Base-by-base conservation (phyloP, 805 yeast species). In the Kodamaea fukazawae region DNA sequence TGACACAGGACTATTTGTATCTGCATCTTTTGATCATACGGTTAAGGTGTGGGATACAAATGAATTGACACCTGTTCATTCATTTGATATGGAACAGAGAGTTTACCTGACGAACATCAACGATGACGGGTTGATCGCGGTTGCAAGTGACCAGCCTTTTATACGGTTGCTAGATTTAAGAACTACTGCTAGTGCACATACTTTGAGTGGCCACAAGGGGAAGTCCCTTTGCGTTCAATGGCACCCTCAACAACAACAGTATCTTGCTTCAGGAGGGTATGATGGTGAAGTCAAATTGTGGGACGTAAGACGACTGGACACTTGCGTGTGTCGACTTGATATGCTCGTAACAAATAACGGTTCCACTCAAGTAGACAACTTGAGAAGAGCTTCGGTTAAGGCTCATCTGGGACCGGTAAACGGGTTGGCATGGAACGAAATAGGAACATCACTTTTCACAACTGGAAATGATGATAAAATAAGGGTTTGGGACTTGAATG, bases 11-110 rank as follows among this genome's bases (percentile, higher is more conserved):
- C 72, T 90, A 81, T 89, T 88, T 63, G 71, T 88, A 13, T 75
- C 88, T 2, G 79, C 88, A 1, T 86, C 96, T 0, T 87, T 80
- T 57, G 97, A 90, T 58, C 78, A 76, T 42, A 75, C 79, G 0
- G 75, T 89, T 15, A 84, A 81, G 46, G 70, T 88, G 1, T 90
- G 95, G 95, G 96, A 88, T 55, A 74, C 96, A 0, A 73, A 73
- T 40, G 63, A 73, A 12, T 61, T 89, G 47, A 67, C 70, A n/a
- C 76, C 78, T 13, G 95, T 79, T 0, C 86, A 85, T 50, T 60
- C 76, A 3, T 84, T 87, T 48, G 75, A 78, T 29, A 40, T 88
- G 43, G 80, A 71, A 3, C 70, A 78, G 25, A 70, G 83, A 17
- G 78, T 89, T 2, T 80, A 85, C 52, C 71, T 81, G 40, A 73